Evolutionary conservation across 2,329 filamentous ascomycete species (phyloP).

Genomic region (Cercospora berteroae): DNA sequence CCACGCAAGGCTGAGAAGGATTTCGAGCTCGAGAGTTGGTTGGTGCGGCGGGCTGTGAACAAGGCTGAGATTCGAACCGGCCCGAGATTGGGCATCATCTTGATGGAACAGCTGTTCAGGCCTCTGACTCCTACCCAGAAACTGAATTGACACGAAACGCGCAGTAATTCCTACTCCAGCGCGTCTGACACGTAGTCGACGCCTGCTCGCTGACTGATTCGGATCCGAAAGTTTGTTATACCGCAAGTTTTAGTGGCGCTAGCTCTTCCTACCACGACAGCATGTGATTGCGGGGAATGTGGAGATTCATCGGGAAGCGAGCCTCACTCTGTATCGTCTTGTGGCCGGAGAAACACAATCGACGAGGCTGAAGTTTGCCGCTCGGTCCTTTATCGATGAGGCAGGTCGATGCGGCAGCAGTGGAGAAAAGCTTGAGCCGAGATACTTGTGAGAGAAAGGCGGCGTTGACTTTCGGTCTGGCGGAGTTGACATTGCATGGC

Average conservation of each 20-base stretch:
- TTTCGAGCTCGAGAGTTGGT: background rate
- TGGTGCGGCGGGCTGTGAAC: background rate
- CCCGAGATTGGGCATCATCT: too few relatives aligned
- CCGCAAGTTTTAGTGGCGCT: background rate
- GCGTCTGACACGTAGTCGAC: background rate
- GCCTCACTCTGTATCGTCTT: background rate
- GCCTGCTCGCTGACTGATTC: background rate
- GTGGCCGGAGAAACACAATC: background rate
- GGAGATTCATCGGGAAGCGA: background rate
- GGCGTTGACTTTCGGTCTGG: background rate
- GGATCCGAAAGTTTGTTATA: background rate
- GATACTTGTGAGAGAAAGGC: background rate
- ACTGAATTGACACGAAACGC: background rate
- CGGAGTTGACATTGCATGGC: background rate
- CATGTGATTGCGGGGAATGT: background rate
- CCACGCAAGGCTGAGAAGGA: background rate
- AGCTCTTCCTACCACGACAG: background rate
- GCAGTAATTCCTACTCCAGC: background rate
- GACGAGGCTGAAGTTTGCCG: background rate
- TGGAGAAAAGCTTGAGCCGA: background rate
- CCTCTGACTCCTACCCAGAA: background rate
- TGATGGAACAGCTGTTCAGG: background rate
- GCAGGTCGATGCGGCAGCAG: background rate
- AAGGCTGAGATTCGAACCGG: too few relatives aligned
- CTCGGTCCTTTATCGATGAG: background rate